These are phyloP conservation scores for Daldinia decipiens DNA, from an alignment of 495 filamentous ascomycete genomes.

Conservation along the genomic window DNA sequence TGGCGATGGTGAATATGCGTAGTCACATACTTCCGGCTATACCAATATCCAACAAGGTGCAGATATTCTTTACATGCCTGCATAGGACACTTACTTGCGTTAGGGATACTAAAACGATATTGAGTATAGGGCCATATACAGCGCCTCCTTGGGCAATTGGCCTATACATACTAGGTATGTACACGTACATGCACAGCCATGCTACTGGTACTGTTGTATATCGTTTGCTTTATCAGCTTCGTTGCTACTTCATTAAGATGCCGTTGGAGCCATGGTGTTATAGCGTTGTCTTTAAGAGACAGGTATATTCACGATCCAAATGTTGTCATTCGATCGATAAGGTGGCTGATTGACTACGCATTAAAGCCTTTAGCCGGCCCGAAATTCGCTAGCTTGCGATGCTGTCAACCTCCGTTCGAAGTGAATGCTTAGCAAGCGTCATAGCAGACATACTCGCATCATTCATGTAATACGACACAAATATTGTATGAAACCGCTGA, in stretches of 20 bases:
- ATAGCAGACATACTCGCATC: conserved; percentile 3
- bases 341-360: conserved; percentile 6
- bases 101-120: conserved; percentile 2
- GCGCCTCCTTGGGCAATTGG: conserved; percentile 17
- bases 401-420: conserved; percentile 3
- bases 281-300: not conserved
- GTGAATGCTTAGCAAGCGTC: conserved; percentile 19
- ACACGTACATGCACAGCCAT: conserved; percentile 22
- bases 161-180: conserved; percentile 10
- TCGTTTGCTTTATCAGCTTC: conserved; percentile 24
- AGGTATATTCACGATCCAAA: conserved; percentile 5
- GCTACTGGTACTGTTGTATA: conserved; percentile 32
- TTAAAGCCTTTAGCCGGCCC: conserved; percentile 17
- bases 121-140: conserved; percentile 16
- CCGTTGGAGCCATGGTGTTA: conserved; percentile 2
- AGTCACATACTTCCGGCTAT: conserved; percentile 14
- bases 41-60: conserved; percentile 16
- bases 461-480: conserved; percentile 21
- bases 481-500: conserved; percentile 23
- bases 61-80: conserved; percentile 18
- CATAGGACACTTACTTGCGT: conserved; percentile 2
- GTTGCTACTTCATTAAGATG: conserved; percentile 7
- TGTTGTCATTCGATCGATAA: conserved; percentile 7
- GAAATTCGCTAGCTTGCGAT: conserved; percentile 2
- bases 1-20: conserved; percentile 27